Percentiles rank a stretch among this genome's conserved stretches.
Conservation (phyloP, 306 rosid genomes). For the Albizia julibrissin region DNA sequence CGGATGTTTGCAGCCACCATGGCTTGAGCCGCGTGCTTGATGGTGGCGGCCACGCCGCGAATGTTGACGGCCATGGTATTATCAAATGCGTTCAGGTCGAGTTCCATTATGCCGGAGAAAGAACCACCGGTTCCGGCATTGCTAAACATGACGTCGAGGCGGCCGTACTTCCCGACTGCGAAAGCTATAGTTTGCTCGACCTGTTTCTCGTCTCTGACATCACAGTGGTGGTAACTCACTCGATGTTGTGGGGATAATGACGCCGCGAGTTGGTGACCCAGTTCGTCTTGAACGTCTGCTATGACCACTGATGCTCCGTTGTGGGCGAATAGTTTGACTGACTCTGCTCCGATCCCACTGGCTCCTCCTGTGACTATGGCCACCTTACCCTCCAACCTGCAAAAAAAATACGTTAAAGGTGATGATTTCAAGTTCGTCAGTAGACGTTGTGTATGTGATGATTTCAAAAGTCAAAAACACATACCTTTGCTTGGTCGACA, state of each 20-base stretch:
- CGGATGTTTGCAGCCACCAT: constrained; percentile 56
- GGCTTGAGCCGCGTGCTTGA: constrained; percentile 66
- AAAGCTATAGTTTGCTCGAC: constrained; percentile 57
- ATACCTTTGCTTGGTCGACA: background rate
- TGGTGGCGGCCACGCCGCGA: constrained; percentile 53
- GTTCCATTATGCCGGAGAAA: constrained; percentile 49
- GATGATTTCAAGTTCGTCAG: background rate
- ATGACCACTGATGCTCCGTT: constrained; percentile 66
- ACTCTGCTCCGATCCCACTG: constrained; percentile 73
- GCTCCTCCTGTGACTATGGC: constrained; percentile 70
- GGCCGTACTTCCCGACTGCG: constrained; percentile 56
- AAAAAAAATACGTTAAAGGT: background rate
- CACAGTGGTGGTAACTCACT: constrained; percentile 64
- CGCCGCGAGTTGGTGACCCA: constrained; percentile 50
- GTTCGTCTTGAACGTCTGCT: constrained; percentile 68
- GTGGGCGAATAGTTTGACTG: constrained; percentile 48
- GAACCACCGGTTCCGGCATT: constrained; percentile 68
- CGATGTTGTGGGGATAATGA: constrained; percentile 36
- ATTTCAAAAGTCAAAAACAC: background rate
- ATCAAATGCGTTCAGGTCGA: constrained; percentile 55
- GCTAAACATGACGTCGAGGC: constrained; percentile 63
- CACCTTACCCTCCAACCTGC: constrained; percentile 77
- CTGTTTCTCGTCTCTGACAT: constrained; percentile 71
- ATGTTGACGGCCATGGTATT: constrained; percentile 57
- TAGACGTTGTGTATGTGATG: background rate